Evolutionary conservation across 352 stramenopile genomes (phyloP), one percentile per base, ranked within the genome.

Genomic region (Globisporangium rhizosaccharum): DNA sequence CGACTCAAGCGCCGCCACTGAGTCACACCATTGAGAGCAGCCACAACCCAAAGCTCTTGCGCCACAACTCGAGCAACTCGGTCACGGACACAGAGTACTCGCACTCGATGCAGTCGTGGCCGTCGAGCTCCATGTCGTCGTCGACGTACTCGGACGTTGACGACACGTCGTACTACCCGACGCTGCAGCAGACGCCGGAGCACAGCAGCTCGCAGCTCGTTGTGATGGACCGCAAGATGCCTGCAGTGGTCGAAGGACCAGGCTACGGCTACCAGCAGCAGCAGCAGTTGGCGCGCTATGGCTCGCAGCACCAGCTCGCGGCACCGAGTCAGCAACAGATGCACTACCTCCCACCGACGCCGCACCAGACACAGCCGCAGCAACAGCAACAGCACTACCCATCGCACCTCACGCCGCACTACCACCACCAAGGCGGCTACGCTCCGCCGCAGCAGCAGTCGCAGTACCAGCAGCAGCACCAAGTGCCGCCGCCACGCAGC

Each of bases 81-180:
- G 75, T 67, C 0, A 68, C 72, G 0, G 80, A 88, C 51, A 86
- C 80, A 17, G 80, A 88, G 45, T 81, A 74, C 65, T 84, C 77
- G 45, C 57, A 57, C 11, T 87, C 76, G 23, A 83, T 75, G 44
- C 65, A 79, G 60, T 89, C 79, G 48, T 85, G 67, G 64, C 70
- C 71, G 23, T 87, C 77, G 37, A 82, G 67, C 58, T 88, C 80
- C 0, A 47, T 82, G 26, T 23, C 18, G 20, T 85, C 73, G 20
- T 85, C 73, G 10, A 52, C 68, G 23, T 76, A 78, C 45, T 89
- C 73, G 46, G 80, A 90, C 52, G 6, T 73, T 3, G 75, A 84
- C 56, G 75, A 85, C 28, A 54, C 41, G 41, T 75, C 59, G 53
- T 67, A 63, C 28, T 56, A 66, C 44, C 42, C 60, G 25, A 62